These are phyloP conservation scores for sunflower (Helianthus annuus) DNA, from an alignment of 129 eudicot genomes.

Conservation along the genomic window DNA sequence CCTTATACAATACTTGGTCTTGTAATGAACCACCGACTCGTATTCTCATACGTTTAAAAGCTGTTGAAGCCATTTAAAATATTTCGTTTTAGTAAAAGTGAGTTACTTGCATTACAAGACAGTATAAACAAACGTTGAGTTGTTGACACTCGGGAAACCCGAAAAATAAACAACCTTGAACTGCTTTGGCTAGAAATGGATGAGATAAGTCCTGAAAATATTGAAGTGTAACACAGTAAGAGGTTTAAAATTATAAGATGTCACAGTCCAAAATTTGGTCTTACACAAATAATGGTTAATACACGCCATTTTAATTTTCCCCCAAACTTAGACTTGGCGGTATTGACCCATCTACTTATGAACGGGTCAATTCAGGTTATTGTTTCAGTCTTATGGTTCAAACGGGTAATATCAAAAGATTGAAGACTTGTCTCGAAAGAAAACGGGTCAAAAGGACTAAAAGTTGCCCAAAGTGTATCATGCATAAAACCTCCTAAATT, in stretches of 20 bases:
- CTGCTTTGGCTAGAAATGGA: constrained; percentile 68
- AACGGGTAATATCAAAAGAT: not conserved
- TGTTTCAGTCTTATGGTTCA: not conserved
- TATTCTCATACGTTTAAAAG: constrained; percentile 67
- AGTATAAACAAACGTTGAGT: not conserved
- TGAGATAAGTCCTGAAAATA: constrained; percentile 74
- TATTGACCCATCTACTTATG: not conserved
- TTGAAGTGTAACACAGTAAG: constrained; percentile 10
- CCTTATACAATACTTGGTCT: constrained; percentile 72
- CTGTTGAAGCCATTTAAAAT: constrained; percentile 36
- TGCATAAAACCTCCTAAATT: not conserved
- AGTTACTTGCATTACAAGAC: constrained; percentile 25
- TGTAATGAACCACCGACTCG: constrained; percentile 95
- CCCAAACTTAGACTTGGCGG: not conserved
- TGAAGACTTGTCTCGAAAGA: not conserved
- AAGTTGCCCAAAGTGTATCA: not conserved
- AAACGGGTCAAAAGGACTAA: not conserved
- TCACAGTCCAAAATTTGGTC: not conserved
- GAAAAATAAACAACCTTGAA: constrained; percentile 60
- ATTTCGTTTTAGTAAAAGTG: not conserved
- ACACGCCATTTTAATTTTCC: not conserved
- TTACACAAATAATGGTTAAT: constrained; percentile 8
- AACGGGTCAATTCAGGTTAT: not conserved
- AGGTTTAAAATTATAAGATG: not conserved
- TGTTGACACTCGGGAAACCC: constrained; percentile 10